These are phyloP conservation scores for Leersia perrieri DNA, from an alignment of 176 grass and related monocot species.

Conservation along the genomic window DNA sequence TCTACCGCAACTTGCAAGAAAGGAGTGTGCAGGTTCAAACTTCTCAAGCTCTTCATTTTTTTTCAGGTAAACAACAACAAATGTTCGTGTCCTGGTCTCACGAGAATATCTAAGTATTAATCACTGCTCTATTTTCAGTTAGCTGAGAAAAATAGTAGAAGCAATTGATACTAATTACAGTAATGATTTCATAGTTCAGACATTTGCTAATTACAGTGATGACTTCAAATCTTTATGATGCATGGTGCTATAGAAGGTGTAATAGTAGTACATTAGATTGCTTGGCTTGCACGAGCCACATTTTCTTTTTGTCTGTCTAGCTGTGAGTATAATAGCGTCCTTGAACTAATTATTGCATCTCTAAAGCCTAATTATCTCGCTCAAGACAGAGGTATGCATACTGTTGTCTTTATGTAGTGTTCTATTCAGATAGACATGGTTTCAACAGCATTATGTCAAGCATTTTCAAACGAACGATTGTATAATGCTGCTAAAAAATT, in stretches of 20 bases:
- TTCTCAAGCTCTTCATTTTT: not conserved
- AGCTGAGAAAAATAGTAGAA: not conserved
- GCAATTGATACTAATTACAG: not conserved
- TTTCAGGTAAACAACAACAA: not conserved
- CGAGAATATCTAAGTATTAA: not conserved
- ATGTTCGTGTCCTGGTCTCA: not conserved
- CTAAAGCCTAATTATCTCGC: not conserved
- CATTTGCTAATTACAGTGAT: no score
- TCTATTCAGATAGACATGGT: slow-evolving; percentile 13
- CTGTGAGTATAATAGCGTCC: not conserved
- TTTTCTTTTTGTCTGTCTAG: not conserved
- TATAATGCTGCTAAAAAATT: not conserved
- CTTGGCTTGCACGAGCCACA: not conserved
- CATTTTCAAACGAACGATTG: not conserved
- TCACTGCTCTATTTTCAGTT: not conserved
- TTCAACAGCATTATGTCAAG: not conserved
- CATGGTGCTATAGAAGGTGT: not conserved
- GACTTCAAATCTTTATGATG: not conserved
- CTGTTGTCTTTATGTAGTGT: not conserved
- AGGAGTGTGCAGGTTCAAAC: not conserved
- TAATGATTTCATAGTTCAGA: not conserved
- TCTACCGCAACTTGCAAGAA: not conserved
- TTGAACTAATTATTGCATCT: not conserved
- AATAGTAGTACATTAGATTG: not conserved
- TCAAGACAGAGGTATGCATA: not conserved